A percentile compares a stretch with the other conserved stretches of the same genome.
These are phyloP conservation scores for Mycena chlorophos DNA, from an alignment of 768 basidiomycete genomes.

Conservation along the genomic window DNA sequence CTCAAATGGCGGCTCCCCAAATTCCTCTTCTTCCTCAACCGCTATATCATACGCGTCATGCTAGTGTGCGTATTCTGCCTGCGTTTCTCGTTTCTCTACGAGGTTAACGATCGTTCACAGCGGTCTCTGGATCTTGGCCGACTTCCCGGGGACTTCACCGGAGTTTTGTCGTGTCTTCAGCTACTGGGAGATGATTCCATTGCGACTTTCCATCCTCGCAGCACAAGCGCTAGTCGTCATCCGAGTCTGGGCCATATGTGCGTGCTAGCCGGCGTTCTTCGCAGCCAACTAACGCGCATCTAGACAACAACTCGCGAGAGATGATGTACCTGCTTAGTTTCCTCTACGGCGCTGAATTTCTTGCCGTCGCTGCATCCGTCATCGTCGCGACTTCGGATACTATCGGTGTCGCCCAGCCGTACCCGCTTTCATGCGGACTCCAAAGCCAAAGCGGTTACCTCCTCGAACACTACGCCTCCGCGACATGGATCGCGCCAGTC, in stretches of 20 bases:
- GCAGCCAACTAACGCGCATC: not conserved
- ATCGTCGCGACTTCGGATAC: conserved; percentile 12
- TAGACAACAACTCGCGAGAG: conserved; percentile 17
- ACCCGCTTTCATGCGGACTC: conserved; percentile 14
- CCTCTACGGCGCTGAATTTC: conserved; percentile 10
- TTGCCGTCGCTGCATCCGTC: not conserved
- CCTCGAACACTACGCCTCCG: conserved; percentile 6
- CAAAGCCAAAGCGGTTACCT: conserved; percentile 5
- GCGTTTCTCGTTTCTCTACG: not conserved
- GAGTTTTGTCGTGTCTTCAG: conserved; percentile 17
- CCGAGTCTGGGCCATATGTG: conserved; percentile 22
- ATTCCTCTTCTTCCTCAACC: conserved; percentile 22
- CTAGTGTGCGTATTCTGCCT: conserved; percentile 5
- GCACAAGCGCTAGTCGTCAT: conserved; percentile 20
- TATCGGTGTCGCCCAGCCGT: conserved; percentile 12
- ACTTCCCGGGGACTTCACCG: conserved; percentile 10
- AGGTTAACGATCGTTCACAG: not conserved
- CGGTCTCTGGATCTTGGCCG: conserved; percentile 16
- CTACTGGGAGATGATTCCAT: conserved; percentile 21
- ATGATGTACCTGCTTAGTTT: conserved; percentile 13
- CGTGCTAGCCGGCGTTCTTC: not conserved
- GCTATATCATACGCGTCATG: conserved; percentile 16
- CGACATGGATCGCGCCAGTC: conserved; percentile 22
- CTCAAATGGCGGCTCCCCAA: conserved; percentile 20
- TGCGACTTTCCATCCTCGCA: conserved; percentile 18